A percentile compares a stretch with the other conserved stretches of the same genome.
Evolutionary conservation across 768 basidiomycete genomes (phyloP).

Genomic region (Boletus subcaerulescens): DNA sequence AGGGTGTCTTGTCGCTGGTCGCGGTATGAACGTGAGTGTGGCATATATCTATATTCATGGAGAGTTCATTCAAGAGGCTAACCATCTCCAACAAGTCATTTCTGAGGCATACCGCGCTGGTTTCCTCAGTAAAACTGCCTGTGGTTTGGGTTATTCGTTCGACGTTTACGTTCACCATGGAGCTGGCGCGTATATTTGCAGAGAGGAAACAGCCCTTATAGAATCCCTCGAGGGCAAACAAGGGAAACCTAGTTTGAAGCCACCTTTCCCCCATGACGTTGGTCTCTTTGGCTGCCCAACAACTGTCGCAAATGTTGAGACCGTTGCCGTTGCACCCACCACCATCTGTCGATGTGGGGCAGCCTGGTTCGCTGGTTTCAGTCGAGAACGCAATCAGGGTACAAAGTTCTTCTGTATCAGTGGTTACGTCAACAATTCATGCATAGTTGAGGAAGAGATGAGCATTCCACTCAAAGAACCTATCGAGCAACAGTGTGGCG

Average conservation of each 20-base stretch:
- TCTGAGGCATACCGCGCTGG: constrained; percentile 91
- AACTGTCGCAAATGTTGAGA: constrained; percentile 98
- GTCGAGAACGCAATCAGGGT: constrained; percentile 87
- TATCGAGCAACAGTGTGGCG: constrained; percentile 96
- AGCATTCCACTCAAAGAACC: constrained; percentile 92
- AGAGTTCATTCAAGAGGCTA: constrained; percentile 95
- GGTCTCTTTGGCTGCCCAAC: constrained; percentile 97
- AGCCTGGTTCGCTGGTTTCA: constrained; percentile 90
- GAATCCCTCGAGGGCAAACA: constrained; percentile 98
- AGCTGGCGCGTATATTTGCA: constrained; percentile 97
- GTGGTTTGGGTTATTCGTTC: constrained; percentile 90
- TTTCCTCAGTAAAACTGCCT: constrained; percentile 85
- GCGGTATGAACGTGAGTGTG: constrained; percentile 94
- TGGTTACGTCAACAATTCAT: constrained; percentile 97
- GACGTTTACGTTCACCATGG: constrained; percentile 99
- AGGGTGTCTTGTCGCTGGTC: constrained; percentile 95
- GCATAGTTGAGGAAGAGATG: constrained; percentile 99
- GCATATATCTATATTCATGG: constrained; percentile 99
- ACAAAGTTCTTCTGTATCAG: constrained; percentile 98
- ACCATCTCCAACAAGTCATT: constrained; percentile 93
- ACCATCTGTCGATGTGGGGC: constrained; percentile 90
- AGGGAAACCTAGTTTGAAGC: constrained; percentile 96
- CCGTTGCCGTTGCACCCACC: constrained; percentile 95
- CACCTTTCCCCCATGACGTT: constrained; percentile 98
- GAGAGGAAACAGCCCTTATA: constrained; percentile 97